Percentiles rank a stretch among this genome's conserved stretches.
Conservation (phyloP, 2,329 filamentous ascomycete species). For the Monascus ruber region DNA sequence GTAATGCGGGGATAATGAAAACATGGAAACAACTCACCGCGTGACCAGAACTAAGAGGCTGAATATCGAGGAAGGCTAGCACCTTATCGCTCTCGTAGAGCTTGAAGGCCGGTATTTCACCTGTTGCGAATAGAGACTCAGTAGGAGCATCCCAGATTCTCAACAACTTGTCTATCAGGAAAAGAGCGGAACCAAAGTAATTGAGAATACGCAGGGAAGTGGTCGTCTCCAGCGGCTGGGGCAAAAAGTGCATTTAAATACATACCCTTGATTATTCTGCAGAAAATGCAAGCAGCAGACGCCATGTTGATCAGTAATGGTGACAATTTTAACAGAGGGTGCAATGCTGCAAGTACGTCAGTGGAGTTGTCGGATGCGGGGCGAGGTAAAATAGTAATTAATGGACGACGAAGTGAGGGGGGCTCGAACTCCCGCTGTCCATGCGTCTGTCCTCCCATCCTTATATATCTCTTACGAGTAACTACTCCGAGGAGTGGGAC, state of each 20-base stretch:
- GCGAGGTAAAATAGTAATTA: not conserved
- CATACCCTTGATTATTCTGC: conserved; percentile 89
- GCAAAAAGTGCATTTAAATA: not conserved
- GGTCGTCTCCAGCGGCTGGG: not conserved
- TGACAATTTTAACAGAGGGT: conserved; percentile 1
- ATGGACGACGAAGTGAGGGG: not conserved
- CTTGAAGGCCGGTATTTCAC: conserved; percentile 93
- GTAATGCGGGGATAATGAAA: conserved; percentile 8
- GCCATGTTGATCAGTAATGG: not conserved
- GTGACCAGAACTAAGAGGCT: conserved; percentile 77
- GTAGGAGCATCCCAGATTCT: too few relatives aligned
- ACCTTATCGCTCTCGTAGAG: conserved; percentile 91
- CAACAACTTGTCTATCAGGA: too few relatives aligned
- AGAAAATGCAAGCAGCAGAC: conserved; percentile 74
- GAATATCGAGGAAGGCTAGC: conserved; percentile 91
- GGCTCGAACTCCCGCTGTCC: conserved; percentile 18
- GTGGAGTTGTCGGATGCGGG: conserved; percentile 1
- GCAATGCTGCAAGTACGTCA: not conserved
- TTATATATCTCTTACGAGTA: conserved; percentile 2
- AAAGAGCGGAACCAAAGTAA: not conserved
- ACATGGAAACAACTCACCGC: conserved; percentile 49
- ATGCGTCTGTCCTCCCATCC: not conserved
- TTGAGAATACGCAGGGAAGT: not conserved
- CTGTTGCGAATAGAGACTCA: conserved; percentile 35
- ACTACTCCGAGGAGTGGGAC: conserved; percentile 51